Evolutionary conservation across 345 rosid genomes (phyloP).

Genomic region (Hypericum perforatum): DNA sequence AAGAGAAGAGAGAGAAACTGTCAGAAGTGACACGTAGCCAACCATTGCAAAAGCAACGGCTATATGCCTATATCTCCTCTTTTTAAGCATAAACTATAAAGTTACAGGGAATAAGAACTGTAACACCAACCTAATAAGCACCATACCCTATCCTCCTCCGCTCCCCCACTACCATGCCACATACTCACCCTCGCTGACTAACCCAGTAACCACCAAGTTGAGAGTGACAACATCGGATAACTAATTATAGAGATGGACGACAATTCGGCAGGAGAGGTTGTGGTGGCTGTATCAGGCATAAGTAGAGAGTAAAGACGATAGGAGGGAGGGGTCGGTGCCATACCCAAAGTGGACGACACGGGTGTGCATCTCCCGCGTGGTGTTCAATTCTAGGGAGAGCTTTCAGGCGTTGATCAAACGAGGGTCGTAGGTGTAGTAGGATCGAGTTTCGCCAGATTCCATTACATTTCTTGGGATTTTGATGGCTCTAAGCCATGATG

Average conservation of each 20-base stretch:
- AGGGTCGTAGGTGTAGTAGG: conserved; percentile 46
- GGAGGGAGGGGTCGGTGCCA: conserved; percentile 43
- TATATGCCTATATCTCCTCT: too few species aligned
- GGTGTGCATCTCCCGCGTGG: conserved; percentile 39
- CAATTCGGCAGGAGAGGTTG: conserved; percentile 31
- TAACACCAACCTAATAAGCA: too few species aligned
- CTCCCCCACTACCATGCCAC: too few species aligned
- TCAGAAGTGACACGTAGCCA: too few species aligned
- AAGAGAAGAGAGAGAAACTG: too few species aligned
- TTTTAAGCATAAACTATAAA: too few species aligned
- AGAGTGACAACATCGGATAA: conserved; percentile 26
- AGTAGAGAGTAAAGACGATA: conserved; percentile 39
- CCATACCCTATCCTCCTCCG: too few species aligned
- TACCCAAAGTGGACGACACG: conserved; percentile 47
- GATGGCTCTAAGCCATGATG: conserved; percentile 63
- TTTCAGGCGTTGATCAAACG: conserved; percentile 43
- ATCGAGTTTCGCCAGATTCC: conserved; percentile 47
- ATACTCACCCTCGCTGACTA: conserved; percentile 41
- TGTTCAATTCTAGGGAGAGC: conserved; percentile 24
- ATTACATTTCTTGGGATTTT: conserved; percentile 58
- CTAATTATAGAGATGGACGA: conserved; percentile 27
- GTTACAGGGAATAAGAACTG: too few species aligned
- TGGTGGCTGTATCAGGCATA: conserved; percentile 34
- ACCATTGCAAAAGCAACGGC: too few species aligned
- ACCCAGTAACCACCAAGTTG: conserved; percentile 39